Base-by-base conservation (phyloP, 768 basidiomycete genomes). In the Lentinula boryana region DNA sequence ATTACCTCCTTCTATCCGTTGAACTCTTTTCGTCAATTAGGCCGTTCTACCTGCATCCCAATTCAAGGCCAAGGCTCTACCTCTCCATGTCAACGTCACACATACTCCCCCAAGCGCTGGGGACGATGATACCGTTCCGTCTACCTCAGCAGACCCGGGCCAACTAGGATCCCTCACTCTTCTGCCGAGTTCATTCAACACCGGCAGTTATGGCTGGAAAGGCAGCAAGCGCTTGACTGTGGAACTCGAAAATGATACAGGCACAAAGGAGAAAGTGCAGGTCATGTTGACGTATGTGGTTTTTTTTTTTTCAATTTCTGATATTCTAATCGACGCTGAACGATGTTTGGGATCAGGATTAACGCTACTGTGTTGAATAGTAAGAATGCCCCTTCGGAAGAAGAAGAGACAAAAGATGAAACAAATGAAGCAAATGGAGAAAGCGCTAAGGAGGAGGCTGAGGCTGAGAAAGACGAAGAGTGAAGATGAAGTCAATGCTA, bases 121-220 rank as follows among this genome's bases (percentile, higher is more conserved):
- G 8, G 74, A 76, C 58, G 71, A 72, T n/a, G 75, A 69, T 15
- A 68, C 74, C 23, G 69, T 68, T 18, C 63, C 75, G 10, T 65
- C 67, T 4, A 71, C 74, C 5, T 66, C 73, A 3, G 71, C 69
- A 3, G 90, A 91, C 70, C 76, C 83, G 31, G 89, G 88, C 9
- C 78, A 82, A 68, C 75, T 91, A 63, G 83, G 82, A 15, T 78
- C 73, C 44, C 69, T 85, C 21, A 80, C 81, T 0, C 77, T 91
- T 6, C 64, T 79, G 3, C 83, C 91, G 1, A 80, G 72, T 61
- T 76, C 81, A 41, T 91, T 93, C 71, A 67, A 76, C 13, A 91
- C 89, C 0, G 89, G 91, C 10, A 89, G 88, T 68, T 91, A 88
- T 69, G 91, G 92, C 16, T 93, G 91, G 91, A 93, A 91, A 70